phyloP scores from a whole-genome alignment of 768 basidiomycete species.

The Psilocybe tampanensis region DNA sequence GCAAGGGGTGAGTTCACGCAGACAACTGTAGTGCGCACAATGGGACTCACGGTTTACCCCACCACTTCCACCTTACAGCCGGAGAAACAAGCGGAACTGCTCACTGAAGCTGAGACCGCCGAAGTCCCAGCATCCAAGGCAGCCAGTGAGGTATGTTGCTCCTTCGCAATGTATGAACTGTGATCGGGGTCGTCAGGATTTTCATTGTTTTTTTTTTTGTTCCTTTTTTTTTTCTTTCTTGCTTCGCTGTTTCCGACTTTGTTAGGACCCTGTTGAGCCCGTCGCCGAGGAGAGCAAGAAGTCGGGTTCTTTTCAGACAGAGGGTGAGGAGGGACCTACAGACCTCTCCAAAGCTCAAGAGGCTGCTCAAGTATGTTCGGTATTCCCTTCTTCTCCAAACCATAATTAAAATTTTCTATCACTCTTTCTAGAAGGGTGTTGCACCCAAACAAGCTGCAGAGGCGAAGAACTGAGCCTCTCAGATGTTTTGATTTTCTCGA shows the following conservation, averaged over 20 bases:
- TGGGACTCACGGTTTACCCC: neutral
- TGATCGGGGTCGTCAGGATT: neutral
- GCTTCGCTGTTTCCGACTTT: neutral
- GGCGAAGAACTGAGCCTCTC: neutral
- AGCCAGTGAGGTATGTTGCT: neutral
- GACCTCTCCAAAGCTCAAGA: slow-evolving; percentile 25
- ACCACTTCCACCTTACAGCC: slow-evolving; percentile 3
- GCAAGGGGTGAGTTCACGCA: slow-evolving; percentile 22
- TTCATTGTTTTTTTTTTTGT: no score
- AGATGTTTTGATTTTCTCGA: neutral
- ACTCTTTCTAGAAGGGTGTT: slow-evolving; percentile 21
- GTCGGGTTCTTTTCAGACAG: slow-evolving; percentile 21
- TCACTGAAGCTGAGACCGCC: slow-evolving; percentile 7
- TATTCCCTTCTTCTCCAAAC: neutral
- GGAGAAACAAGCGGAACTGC: slow-evolving; percentile 9
- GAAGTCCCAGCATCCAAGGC: neutral
- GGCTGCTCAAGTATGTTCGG: slow-evolving; percentile 27
- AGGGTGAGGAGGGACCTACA: slow-evolving; percentile 25
- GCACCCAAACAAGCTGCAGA: slow-evolving; percentile 26
- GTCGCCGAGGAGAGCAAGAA: slow-evolving; percentile 8
- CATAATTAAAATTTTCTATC: neutral
- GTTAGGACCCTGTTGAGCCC: neutral
- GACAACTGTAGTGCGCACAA: neutral
- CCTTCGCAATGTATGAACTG: neutral
- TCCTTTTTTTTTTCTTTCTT: no score